A percentile compares a stretch with the other conserved stretches of the same genome.
Conservation (phyloP, 2,329 filamentous ascomycete species). For the Trichophyton mentagrophytes region DNA sequence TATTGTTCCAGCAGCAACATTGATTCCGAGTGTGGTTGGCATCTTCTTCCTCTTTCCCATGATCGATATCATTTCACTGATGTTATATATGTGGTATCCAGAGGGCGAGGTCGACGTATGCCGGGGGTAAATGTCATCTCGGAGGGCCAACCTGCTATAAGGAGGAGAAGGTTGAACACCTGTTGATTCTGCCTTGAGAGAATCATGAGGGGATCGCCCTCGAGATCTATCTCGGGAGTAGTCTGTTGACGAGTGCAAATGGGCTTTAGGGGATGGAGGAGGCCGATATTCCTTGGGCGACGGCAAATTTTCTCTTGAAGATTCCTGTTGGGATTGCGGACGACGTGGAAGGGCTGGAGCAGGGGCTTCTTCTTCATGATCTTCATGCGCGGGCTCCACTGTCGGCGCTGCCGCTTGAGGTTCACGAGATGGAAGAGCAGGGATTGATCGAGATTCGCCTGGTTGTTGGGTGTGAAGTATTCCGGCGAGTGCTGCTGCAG, state of each 20-base stretch:
- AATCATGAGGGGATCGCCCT: constrained; percentile 20
- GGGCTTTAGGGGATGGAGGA: constrained; percentile 36
- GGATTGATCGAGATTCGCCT: constrained; percentile 20
- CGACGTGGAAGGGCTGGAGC: constrained; percentile 52
- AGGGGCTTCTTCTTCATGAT: constrained; percentile 45
- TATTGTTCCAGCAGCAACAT: constrained; percentile 74
- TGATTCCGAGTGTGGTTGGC: constrained; percentile 93
- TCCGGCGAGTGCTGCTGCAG: constrained; percentile 46
- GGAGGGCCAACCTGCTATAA: constrained; percentile 37
- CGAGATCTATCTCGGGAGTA: constrained; percentile 11
- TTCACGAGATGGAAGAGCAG: constrained; percentile 22
- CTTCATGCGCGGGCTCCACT: constrained; percentile 56
- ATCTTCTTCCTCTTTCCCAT: constrained; percentile 97
- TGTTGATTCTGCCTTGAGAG: constrained; percentile 28
- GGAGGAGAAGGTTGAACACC: constrained; percentile 44
- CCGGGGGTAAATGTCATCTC: constrained; percentile 36
- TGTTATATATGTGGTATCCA: constrained; percentile 88
- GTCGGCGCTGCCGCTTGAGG: constrained; percentile 35
- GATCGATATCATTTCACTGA: constrained; percentile 93
- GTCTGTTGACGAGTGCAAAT: constrained; percentile 44
- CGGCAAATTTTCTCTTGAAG: constrained; percentile 43
- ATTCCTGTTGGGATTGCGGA: constrained; percentile 46
- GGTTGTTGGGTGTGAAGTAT: constrained; percentile 32
- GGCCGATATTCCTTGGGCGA: constrained; percentile 39
- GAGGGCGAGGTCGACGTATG: constrained; percentile 46